phyloP scores from a whole-genome alignment of 768 basidiomycete genomes.

The Russula sp. region DNA sequence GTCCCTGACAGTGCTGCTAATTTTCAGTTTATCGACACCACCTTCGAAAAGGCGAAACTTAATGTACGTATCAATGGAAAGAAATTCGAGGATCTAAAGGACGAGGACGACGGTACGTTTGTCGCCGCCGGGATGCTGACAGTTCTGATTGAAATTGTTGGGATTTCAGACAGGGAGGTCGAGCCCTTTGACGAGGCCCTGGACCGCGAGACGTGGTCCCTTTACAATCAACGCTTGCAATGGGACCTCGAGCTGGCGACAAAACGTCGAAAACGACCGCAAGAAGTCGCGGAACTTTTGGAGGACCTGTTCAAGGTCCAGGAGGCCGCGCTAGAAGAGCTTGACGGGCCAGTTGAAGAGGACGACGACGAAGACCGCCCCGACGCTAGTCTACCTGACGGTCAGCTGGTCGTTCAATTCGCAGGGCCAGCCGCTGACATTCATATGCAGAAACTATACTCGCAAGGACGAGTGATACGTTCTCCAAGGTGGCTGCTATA shows the following conservation, averaged over 20 bases:
- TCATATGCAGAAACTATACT: constrained; percentile 25
- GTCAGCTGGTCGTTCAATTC: constrained; percentile 16
- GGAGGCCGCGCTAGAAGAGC: constrained; percentile 29
- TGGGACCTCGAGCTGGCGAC: constrained; percentile 70
- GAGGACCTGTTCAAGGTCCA: constrained; percentile 36
- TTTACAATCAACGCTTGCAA: constrained; percentile 66
- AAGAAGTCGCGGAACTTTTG: constrained; percentile 42
- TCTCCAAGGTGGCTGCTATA: constrained; percentile 36
- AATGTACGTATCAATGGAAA: constrained; percentile 24
- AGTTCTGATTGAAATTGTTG: not conserved
- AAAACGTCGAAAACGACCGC: constrained; percentile 57
- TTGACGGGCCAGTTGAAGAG: constrained; percentile 21
- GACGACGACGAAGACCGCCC: constrained; percentile 18
- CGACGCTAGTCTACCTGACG: constrained; percentile 24
- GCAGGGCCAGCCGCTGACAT: not conserved
- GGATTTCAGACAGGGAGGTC: constrained; percentile 35
- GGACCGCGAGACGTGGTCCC: constrained; percentile 75
- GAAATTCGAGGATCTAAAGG: constrained; percentile 20
- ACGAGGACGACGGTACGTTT: constrained; percentile 12
- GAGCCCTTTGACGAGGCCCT: constrained; percentile 85
- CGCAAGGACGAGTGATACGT: constrained; percentile 26
- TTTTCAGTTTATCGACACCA: constrained; percentile 19
- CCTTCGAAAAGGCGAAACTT: constrained; percentile 21
- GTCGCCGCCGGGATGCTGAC: not conserved
- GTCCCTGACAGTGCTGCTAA: not conserved